Conservation (phyloP, 352 stramenopile genomes). For the Pythium sukuiense region DNA sequence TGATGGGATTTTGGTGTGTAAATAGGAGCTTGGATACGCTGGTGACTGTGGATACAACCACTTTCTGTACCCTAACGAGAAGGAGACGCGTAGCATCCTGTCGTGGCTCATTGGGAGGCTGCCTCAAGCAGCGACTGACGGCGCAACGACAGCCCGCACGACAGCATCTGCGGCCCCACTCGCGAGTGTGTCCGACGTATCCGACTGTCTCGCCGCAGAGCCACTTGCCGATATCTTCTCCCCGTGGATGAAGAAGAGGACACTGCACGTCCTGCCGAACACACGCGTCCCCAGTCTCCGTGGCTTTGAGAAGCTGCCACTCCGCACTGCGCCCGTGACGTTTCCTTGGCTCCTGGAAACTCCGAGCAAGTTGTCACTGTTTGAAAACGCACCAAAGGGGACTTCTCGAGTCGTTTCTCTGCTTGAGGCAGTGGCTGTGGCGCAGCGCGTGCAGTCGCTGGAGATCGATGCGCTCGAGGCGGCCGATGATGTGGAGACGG, state of each 20-base stretch:
- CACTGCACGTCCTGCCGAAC: constrained; percentile 46
- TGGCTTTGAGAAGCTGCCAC: constrained; percentile 51
- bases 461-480: constrained; percentile 19
- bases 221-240: constrained; percentile 37
- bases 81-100: constrained; percentile 76
- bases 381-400: background rate
- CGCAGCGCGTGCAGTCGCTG: constrained; percentile 7
- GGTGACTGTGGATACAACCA: constrained; percentile 89
- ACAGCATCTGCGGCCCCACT: background rate
- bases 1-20: background rate
- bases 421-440: constrained; percentile 20
- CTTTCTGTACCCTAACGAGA: constrained; percentile 87
- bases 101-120: constrained; percentile 83
- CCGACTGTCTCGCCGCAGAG: constrained; percentile 13
- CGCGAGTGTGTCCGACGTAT: background rate
- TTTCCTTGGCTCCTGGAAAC: constrained; percentile 37
- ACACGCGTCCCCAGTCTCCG: constrained; percentile 33
- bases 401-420: constrained; percentile 16
- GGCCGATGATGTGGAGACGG: constrained; percentile 1
- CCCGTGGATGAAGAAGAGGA: constrained; percentile 52
- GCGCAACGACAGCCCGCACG: background rate
- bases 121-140: constrained; percentile 21
- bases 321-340: constrained; percentile 38
- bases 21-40: constrained; percentile 72
- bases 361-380: background rate